These are phyloP conservation scores for Russula virescens DNA, from an alignment of 768 basidiomycete species.

Conservation along the genomic window DNA sequence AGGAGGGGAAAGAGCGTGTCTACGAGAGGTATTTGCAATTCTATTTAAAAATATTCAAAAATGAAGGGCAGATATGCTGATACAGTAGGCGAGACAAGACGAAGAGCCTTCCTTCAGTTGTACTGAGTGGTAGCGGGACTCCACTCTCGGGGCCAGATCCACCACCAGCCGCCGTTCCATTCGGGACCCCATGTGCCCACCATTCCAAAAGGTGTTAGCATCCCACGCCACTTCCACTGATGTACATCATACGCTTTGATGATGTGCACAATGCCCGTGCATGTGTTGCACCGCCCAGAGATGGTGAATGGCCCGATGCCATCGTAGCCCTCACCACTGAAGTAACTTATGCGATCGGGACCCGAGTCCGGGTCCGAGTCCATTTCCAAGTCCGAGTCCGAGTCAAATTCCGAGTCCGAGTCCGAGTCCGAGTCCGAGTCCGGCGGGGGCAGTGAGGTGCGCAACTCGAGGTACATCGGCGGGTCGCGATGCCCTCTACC, in stretches of 20 bases:
- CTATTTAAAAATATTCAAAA: too few relatives aligned
- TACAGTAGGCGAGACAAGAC: too few relatives aligned
- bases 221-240: background rate
- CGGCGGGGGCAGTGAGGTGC: too few relatives aligned
- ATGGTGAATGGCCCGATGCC: background rate
- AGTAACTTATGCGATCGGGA: background rate
- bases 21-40: too few relatives aligned
- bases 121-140: background rate
- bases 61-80: too few relatives aligned
- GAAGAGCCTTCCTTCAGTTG: too few relatives aligned
- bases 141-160: conserved; percentile 18
- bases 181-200: background rate
- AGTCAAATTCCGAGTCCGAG: too few relatives aligned
- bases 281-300: background rate
- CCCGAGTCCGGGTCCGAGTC: too few relatives aligned
- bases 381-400: too few relatives aligned
- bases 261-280: background rate
- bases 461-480: conserved; percentile 12
- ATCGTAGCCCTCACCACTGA: background rate
- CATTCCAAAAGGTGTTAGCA: conserved; percentile 15
- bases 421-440: too few relatives aligned
- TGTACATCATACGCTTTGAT: background rate
- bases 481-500: background rate
- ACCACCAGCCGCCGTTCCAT: background rate
- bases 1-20: conserved; percentile 20